Conservation (phyloP, 768 basidiomycete species). For the Hirschioporus abietinus region DNA sequence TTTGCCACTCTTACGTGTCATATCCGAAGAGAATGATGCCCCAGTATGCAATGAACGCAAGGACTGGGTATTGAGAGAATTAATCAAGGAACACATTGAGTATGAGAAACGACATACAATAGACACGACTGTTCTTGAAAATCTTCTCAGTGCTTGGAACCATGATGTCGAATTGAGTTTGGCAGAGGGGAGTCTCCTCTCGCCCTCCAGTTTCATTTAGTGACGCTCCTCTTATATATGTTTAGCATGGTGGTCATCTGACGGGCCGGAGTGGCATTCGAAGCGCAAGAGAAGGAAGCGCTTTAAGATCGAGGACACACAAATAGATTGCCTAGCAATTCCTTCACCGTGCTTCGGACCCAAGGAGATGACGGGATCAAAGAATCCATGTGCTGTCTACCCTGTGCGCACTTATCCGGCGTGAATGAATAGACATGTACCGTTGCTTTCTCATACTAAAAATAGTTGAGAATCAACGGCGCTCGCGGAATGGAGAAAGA, state of each 20-base stretch:
- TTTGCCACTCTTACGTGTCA: slow-evolving; percentile 47
- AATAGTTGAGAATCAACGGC: not conserved
- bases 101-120: slow-evolving; percentile 38
- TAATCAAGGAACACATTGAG: not conserved
- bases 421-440: not conserved
- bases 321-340: not conserved
- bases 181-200: not conserved
- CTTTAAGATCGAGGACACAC: not conserved
- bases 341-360: not conserved
- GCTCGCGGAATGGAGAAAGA: not conserved
- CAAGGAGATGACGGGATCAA: not conserved
- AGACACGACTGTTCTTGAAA: slow-evolving; percentile 60
- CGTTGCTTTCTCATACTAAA: not conserved
- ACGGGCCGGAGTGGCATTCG: not conserved
- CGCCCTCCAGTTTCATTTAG: not conserved
- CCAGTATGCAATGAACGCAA: slow-evolving; percentile 72
- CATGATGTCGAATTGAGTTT: not conserved
- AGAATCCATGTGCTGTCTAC: not conserved
- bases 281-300: not conserved
- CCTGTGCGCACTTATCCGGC: not conserved
- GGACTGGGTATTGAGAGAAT: slow-evolving; percentile 34
- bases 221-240: not conserved
- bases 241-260: not conserved
- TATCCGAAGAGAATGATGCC: slow-evolving; percentile 80
- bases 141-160: not conserved